Evolutionary conservation across 164 flowering plant genomes (phyloP).

Genomic region (Tinospora cordifolia): DNA sequence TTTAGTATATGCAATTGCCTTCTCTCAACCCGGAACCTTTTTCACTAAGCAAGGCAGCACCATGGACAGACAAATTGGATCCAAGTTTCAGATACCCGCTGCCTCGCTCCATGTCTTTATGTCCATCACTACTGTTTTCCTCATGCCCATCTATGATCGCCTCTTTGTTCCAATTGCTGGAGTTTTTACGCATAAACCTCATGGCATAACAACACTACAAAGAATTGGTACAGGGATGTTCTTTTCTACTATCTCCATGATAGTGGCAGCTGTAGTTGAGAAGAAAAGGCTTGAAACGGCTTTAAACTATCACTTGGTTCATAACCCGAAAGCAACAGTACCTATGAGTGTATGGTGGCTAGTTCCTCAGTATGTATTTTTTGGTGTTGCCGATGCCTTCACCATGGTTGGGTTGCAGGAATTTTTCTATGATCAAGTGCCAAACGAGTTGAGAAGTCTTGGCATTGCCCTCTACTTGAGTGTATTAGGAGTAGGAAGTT

Average conservation of each 20-base stretch:
- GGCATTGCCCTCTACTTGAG: constrained; percentile 21
- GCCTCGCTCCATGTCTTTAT: constrained; percentile 14
- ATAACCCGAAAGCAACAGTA: constrained; percentile 13
- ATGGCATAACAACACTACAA: constrained; percentile 11
- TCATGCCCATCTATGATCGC: constrained; percentile 6
- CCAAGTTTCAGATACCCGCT: constrained; percentile 7
- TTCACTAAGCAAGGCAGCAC: constrained; percentile 15
- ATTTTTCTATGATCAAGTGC: constrained; percentile 27
- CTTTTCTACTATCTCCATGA: constrained; percentile 12
- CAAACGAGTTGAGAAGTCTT: constrained; percentile 16
- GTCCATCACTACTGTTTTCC: constrained; percentile 1
- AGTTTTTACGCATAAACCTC: constrained; percentile 6
- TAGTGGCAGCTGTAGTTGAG: constrained; percentile 13
- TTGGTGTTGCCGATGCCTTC: constrained; percentile 21
- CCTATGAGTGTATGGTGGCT: constrained; percentile 27
- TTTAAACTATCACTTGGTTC: constrained; percentile 14
- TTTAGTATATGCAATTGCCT: constrained; percentile 8
- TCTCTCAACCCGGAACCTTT: constrained; percentile 11
- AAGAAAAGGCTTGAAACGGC: constrained; percentile 17
- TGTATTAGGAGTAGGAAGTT: constrained; percentile 22
- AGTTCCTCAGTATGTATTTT: constrained; percentile 17
- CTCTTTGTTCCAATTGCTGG: constrained; percentile 12
- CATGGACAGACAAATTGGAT: constrained; percentile 13
- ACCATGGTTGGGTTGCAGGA: constrained; percentile 25
- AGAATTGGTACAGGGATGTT: constrained; percentile 14